Evolutionary conservation across 192 early-diverging fungal species (phyloP).

Genomic region (Coemansia aciculifera): DNA sequence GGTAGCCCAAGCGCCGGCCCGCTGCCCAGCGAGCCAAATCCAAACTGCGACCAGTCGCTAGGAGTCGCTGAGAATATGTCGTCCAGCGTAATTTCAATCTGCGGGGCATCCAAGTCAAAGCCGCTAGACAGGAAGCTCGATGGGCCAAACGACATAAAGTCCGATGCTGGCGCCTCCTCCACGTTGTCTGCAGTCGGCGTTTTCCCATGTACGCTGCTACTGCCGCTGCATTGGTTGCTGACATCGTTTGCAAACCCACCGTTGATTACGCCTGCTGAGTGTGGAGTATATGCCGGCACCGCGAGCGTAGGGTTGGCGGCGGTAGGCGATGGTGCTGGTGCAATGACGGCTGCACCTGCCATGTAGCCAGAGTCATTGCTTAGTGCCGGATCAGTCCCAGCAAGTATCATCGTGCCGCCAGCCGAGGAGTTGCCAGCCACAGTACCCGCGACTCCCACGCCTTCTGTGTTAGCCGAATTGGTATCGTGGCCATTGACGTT

Average conservation of each 20-base stretch:
- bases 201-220: neutral
- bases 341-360: neutral
- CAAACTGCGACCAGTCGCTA: conserved; percentile 51
- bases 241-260: neutral
- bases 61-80: conserved; percentile 55
- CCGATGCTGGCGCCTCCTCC: conserved; percentile 47
- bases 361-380: neutral
- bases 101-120: conserved; percentile 53
- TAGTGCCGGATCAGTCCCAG: neutral
- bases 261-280: neutral
- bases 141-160: conserved; percentile 56
- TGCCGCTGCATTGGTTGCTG: conserved; percentile 6
- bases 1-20: conserved; percentile 36
- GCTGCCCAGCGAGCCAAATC: conserved; percentile 31
- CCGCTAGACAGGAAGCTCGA: conserved; percentile 54
- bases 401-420: neutral
- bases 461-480: neutral
- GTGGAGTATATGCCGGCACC: neutral
- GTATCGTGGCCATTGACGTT: neutral
- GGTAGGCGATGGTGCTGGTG: neutral
- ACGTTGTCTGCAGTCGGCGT: neutral
- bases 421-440: neutral
- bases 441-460: conserved; percentile 1
- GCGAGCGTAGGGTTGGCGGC: neutral
- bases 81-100: conserved; percentile 57